Percentiles rank a stretch among this genome's conserved stretches.
phyloP scores from a whole-genome alignment of 208 protist genomes.

The Herpetomonas samuelpessoai region DNA sequence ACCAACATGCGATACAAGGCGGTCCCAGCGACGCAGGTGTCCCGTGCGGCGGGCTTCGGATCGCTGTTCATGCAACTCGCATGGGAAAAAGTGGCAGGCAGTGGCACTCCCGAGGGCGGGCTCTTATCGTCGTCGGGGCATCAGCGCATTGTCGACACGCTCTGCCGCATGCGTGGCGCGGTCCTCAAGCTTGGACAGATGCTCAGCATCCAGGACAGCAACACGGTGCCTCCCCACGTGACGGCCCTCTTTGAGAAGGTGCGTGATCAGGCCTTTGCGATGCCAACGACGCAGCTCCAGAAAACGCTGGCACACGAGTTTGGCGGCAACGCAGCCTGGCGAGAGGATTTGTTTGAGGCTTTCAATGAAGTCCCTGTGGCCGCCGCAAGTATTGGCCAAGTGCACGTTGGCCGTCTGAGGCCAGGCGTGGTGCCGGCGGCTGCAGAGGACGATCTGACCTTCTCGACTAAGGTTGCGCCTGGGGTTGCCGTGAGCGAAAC shows the following conservation, averaged over 20 bases:
- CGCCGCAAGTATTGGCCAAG: conserved; percentile 96
- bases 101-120: conserved; percentile 19
- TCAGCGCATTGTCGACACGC: conserved; percentile 89
- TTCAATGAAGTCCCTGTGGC: conserved; percentile 93
- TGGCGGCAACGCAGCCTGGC: conserved; percentile 45
- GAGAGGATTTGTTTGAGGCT: conserved; percentile 39
- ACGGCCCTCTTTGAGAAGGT: conserved; percentile 76
- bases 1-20: conserved; percentile 31
- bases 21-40: conserved; percentile 57
- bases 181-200: conserved; percentile 97
- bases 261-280: conserved; percentile 83
- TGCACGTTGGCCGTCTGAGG: conserved; percentile 70
- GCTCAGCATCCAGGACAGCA: conserved; percentile 89
- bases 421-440: conserved; percentile 32
- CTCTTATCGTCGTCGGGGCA: conserved; percentile 47
- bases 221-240: conserved; percentile 70
- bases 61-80: conserved; percentile 65
- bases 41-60: conserved; percentile 59
- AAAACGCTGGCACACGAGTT: conserved; percentile 36
- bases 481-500: conserved; percentile 29
- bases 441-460: conserved; percentile 15
- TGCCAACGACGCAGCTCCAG: conserved; percentile 73
- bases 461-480: conserved; percentile 79
- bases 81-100: conserved; percentile 53
- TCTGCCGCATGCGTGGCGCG: conserved; percentile 94